These are phyloP conservation scores for Tylopilus plumbeoviolaceoides DNA, from an alignment of 768 basidiomycete species.

Conservation along the genomic window DNA sequence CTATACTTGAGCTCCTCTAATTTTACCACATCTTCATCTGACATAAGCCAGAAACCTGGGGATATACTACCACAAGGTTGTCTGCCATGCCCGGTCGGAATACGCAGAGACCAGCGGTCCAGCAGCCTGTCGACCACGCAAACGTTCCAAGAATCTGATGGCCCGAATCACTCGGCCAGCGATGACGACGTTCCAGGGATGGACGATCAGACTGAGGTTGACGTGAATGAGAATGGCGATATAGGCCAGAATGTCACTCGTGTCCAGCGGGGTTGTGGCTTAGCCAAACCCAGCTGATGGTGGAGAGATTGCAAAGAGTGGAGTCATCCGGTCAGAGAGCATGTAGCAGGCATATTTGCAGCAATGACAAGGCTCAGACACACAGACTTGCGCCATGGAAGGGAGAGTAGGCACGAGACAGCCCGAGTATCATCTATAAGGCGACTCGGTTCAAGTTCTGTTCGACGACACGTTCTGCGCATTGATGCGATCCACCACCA, in stretches of 20 bases:
- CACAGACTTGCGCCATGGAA: not conserved
- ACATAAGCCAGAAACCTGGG: conserved; percentile 41
- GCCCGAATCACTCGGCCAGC: conserved; percentile 26
- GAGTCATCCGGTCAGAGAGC: conserved; percentile 42
- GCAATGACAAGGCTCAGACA: conserved; percentile 2
- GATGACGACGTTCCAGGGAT: conserved; percentile 32
- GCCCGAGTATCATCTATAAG: conserved; percentile 39
- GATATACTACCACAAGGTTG: conserved; percentile 49
- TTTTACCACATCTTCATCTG: conserved; percentile 42
- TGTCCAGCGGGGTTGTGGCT: conserved; percentile 36
- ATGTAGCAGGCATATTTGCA: conserved; percentile 48
- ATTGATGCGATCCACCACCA: conserved; percentile 49
- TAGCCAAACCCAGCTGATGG: conserved; percentile 9
- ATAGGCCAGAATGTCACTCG: conserved; percentile 43
- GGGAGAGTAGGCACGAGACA: conserved; percentile 40
- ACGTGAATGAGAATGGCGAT: conserved; percentile 48
- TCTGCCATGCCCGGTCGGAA: conserved; percentile 48
- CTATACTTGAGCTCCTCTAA: conserved; percentile 53
- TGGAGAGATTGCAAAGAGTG: conserved; percentile 44
- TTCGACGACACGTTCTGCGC: conserved; percentile 41
- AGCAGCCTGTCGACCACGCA: conserved; percentile 41
- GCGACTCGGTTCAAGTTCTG: conserved; percentile 36
- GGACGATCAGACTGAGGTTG: conserved; percentile 44
- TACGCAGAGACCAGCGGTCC: conserved; percentile 48
- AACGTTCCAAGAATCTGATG: conserved; percentile 32